Conservation (phyloP, 139 green algal species). For the Gonium pectorale region DNA sequence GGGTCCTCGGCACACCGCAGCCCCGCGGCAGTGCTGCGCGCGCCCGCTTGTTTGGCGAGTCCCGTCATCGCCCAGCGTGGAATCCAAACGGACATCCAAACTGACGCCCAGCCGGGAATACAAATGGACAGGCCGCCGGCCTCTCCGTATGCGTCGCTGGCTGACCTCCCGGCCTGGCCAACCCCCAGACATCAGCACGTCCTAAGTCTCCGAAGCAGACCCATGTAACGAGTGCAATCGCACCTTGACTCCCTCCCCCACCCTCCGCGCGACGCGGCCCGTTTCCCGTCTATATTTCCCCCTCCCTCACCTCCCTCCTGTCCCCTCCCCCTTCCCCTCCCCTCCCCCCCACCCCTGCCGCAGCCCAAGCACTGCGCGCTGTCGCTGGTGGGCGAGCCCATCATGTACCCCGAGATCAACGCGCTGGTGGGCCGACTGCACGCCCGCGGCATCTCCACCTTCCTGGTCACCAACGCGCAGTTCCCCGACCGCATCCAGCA, state of each 20-base stretch:
- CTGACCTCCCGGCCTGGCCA: too few species aligned
- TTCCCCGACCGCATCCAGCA: slow-evolving; percentile 81
- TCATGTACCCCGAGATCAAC: slow-evolving; percentile 93
- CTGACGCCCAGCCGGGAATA: too few species aligned
- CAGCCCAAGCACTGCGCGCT: slow-evolving; percentile 82
- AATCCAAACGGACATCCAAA: too few species aligned
- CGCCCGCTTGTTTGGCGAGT: too few species aligned
- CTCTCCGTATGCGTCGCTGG: too few species aligned
- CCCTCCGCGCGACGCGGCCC: background rate
- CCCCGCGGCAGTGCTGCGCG: too few species aligned
- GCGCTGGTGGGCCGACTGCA: slow-evolving; percentile 79
- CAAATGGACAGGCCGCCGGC: too few species aligned
- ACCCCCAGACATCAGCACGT: too few species aligned
- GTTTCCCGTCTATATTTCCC: background rate
- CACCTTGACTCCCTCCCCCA: background rate
- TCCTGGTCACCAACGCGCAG: slow-evolving; percentile 91
- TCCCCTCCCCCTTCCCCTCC: background rate
- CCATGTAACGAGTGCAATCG: too few species aligned
- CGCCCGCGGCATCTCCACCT: slow-evolving; percentile 78
- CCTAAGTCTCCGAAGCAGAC: too few species aligned
- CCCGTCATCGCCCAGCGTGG: too few species aligned
- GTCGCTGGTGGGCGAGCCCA: slow-evolving; percentile 87
- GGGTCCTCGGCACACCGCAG: too few species aligned
- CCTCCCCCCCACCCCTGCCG: background rate
- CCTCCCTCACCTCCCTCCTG: background rate